A percentile compares a stretch with the other conserved stretches of the same genome.
phyloP scores from a whole-genome alignment of 345 rosid genomes.

The Populus deltoides region DNA sequence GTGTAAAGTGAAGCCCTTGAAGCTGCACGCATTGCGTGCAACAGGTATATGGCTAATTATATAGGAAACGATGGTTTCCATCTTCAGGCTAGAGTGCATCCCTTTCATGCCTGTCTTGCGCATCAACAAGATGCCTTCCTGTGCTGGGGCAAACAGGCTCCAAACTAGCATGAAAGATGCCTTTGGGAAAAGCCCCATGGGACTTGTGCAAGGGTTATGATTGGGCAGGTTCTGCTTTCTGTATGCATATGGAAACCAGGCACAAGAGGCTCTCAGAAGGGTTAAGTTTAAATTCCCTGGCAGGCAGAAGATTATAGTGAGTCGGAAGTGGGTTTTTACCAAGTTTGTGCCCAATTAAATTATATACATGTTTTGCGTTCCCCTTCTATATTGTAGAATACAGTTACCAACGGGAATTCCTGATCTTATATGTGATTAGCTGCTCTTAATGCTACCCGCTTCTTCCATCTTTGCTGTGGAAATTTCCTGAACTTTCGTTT shows the following conservation, averaged over 20 bases:
- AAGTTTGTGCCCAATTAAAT: background rate
- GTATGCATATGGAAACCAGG: constrained; percentile 24
- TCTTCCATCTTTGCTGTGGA: too few species aligned
- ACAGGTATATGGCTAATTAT: constrained; percentile 29
- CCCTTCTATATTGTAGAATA: too few species aligned
- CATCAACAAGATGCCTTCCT: constrained; percentile 32
- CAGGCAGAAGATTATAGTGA: constrained; percentile 4
- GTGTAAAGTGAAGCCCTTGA: constrained; percentile 29
- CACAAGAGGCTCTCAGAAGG: constrained; percentile 11
- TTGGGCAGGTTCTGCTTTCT: constrained; percentile 31
- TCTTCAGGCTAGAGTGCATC: constrained; percentile 17
- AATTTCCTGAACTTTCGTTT: background rate
- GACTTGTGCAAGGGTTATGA: constrained; percentile 19
- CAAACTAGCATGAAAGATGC: constrained; percentile 32
- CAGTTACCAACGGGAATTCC: too few species aligned
- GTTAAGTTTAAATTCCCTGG: constrained; percentile 1
- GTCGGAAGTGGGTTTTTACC: constrained; percentile 7
- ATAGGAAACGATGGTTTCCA: constrained; percentile 29
- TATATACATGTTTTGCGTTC: too few species aligned
- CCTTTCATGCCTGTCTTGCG: constrained; percentile 19
- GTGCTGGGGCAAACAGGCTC: constrained; percentile 25
- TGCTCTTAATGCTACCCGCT: too few species aligned
- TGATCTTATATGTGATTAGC: too few species aligned
- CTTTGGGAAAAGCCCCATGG: constrained; percentile 24
- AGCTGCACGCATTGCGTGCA: constrained; percentile 27